These are phyloP conservation scores for Aurinia saxatilis DNA, from an alignment of 345 rosid species.

Conservation along the genomic window DNA sequence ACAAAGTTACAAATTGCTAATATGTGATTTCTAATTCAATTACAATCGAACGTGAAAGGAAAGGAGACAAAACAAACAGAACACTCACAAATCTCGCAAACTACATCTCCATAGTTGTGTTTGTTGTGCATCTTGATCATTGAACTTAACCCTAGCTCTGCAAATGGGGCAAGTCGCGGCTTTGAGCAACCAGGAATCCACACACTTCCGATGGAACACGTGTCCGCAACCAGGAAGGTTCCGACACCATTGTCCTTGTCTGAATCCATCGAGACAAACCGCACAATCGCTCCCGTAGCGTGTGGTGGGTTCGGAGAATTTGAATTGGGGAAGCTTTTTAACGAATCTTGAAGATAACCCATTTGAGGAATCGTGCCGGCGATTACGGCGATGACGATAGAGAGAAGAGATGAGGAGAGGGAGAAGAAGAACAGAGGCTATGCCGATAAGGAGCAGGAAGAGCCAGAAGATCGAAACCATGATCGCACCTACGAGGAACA, in stretches of 20 bases:
- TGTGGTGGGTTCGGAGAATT: conserved; percentile 18
- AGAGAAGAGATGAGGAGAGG: conserved; percentile 49
- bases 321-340: conserved; percentile 55
- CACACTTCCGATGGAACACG: conserved; percentile 67
- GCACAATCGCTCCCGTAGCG: conserved; percentile 42
- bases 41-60: too few species aligned
- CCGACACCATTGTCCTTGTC: conserved; percentile 79
- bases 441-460: conserved; percentile 49
- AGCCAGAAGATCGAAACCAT: conserved; percentile 46
- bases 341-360: conserved; percentile 45
- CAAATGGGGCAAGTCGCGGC: conserved; percentile 68
- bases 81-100: conserved; percentile 36
- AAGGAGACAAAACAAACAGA: too few species aligned
- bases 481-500: conserved; percentile 56
- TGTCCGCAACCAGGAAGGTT: conserved; percentile 63
- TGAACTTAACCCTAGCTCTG: conserved; percentile 38
- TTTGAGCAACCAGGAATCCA: conserved; percentile 73
- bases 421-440: conserved; percentile 51
- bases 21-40: neutral
- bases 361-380: conserved; percentile 10
- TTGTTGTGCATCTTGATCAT: conserved; percentile 24
- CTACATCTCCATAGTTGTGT: conserved; percentile 17
- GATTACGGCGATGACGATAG: conserved; percentile 18
- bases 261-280: conserved; percentile 66
- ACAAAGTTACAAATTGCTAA: neutral